Conservation (phyloP, 352 stramenopile genomes). For the Elongisporangium prolatum region DNA sequence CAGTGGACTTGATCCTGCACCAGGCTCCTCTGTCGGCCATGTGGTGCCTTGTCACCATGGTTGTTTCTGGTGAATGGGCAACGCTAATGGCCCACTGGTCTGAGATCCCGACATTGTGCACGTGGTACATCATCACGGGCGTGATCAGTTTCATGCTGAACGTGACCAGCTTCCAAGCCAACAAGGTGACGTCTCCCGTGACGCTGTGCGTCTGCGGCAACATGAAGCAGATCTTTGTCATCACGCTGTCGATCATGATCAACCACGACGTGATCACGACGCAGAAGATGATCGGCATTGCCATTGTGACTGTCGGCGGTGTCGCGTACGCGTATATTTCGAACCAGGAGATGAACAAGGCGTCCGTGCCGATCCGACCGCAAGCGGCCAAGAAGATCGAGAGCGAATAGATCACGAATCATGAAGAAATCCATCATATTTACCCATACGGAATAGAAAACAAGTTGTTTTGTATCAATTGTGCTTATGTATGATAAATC, state of each 20-base stretch:
- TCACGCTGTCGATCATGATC: slow-evolving; percentile 75
- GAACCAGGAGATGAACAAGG: slow-evolving; percentile 67
- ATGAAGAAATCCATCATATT: background rate
- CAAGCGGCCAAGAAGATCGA: slow-evolving; percentile 13
- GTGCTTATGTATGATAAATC: too few species aligned
- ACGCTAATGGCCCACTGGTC: slow-evolving; percentile 62
- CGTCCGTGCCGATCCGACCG: slow-evolving; percentile 27
- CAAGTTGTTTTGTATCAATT: too few species aligned
- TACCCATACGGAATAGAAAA: background rate
- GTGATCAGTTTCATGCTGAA: slow-evolving; percentile 92
- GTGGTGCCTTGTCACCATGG: slow-evolving; percentile 83
- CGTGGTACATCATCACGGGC: slow-evolving; percentile 85
- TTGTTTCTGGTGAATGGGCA: slow-evolving; percentile 73
- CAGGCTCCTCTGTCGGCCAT: slow-evolving; percentile 91
- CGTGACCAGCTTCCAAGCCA: slow-evolving; percentile 92
- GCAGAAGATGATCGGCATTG: slow-evolving; percentile 66
- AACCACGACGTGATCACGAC: slow-evolving; percentile 66
- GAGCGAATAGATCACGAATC: background rate
- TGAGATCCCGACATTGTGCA: slow-evolving; percentile 41
- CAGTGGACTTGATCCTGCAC: slow-evolving; percentile 90
- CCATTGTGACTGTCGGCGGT: slow-evolving; percentile 61
- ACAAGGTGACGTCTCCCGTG: slow-evolving; percentile 93
- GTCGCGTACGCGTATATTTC: slow-evolving; percentile 75
- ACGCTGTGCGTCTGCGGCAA: slow-evolving; percentile 93
- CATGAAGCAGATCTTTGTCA: slow-evolving; percentile 92